Evolutionary conservation across 2,329 filamentous ascomycete species (phyloP), one percentile per base, ranked within the genome.

Genomic region (Mycocentrospora acerina): DNA sequence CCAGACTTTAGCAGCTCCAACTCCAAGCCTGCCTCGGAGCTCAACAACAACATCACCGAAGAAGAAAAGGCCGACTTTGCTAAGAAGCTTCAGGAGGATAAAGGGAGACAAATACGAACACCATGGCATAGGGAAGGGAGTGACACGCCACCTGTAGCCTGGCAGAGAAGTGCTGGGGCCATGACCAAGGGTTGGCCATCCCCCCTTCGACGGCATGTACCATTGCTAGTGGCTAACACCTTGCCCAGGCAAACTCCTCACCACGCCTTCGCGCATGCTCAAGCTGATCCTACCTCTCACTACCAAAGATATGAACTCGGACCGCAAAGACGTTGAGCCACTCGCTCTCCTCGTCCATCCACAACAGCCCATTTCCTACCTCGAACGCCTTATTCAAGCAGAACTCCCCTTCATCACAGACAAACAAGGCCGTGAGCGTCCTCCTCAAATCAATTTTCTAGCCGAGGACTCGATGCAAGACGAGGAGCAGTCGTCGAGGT

Each of bases 311-410:
- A 72, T 74, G 19, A 77, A 80, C 46, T 69, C 70, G 2, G 78
- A 83, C 46, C 75, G 81, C 40, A 84, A 86, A 66, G 78, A 83
- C 32, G 81, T 91, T n/a, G 87, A 94, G 53, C 89, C 90, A 0
- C 74, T 95, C 10, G 90, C 90, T 1, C 77, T 95, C 0, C 80
- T 95, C 2, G 78, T 95, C 0, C 90, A 95, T 55, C 90, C 90
- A 0, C 88, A 94, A 46, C 90, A 96, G 60, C 90, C 90, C 0
- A 76, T 96, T 3, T 95, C 88, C 7, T 95, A 95, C 64, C 81
- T 95, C 28, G 88, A 95, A 64, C 81, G 88, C 7, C 73, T 96
- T 3, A 90, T 96, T 31, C 90, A 95, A 60, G 86, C 88, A 36
- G 90, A 95, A 66, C 74, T 95, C 0, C 87, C 88, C 0, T 80